phyloP scores from a whole-genome alignment of 1,284 basidiomycete genomes.

The Leccinum griseonigrum region DNA sequence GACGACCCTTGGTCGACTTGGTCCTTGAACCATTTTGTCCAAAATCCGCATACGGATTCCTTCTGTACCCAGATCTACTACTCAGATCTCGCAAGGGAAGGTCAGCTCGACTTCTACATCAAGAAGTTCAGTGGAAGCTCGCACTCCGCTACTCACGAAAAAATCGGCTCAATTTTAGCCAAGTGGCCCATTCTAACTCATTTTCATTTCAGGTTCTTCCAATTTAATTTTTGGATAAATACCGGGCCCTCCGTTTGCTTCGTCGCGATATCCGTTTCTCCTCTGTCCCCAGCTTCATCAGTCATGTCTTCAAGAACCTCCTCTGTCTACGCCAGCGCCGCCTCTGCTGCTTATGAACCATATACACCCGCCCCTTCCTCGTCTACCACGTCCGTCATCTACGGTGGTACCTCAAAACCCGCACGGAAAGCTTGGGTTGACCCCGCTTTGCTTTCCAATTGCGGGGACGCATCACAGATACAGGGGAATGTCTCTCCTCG shows the following conservation, averaged over 20 bases:
- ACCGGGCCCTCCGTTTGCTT: slow-evolving; percentile 12
- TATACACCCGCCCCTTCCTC: slow-evolving; percentile 22
- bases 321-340: slow-evolving; percentile 30
- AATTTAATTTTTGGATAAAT: slow-evolving; percentile 28
- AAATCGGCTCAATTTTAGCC: slow-evolving; percentile 28
- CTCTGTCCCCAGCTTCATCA: slow-evolving; percentile 1
- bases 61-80: slow-evolving; percentile 25
- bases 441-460: slow-evolving; percentile 52
- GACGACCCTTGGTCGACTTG: slow-evolving; percentile 6
- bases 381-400: slow-evolving; percentile 23
- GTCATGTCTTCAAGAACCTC: slow-evolving; percentile 29
- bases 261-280: slow-evolving; percentile 4
- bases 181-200: slow-evolving; percentile 16
- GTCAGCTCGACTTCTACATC: slow-evolving; percentile 22
- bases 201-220: slow-evolving; percentile 15
- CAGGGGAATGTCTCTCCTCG: slow-evolving; percentile 57
- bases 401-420: slow-evolving; percentile 19
- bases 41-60: slow-evolving; percentile 6
- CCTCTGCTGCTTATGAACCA: slow-evolving; percentile 26
- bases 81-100: slow-evolving; percentile 17
- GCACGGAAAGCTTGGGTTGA: slow-evolving; percentile 55
- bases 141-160: slow-evolving; percentile 29
- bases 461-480: slow-evolving; percentile 52
- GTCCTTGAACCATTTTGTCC: slow-evolving; percentile 3
- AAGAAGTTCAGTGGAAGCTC: slow-evolving; percentile 23